Base-by-base conservation (phyloP, 2,329 filamentous ascomycete genomes). In the Paramyrothecium roridum region DNA sequence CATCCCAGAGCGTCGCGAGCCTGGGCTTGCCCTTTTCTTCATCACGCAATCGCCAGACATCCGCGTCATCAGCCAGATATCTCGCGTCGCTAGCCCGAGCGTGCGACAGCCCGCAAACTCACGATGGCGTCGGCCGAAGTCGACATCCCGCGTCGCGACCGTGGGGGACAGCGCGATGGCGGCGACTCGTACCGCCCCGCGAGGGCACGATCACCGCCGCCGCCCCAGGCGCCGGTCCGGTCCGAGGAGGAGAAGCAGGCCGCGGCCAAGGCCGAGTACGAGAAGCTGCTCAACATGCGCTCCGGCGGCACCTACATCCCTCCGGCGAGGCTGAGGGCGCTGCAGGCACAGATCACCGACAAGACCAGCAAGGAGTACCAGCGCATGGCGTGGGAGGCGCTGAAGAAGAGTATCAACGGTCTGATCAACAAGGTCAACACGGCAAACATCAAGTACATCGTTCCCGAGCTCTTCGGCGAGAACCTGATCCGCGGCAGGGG, bases 351-450 rank as follows among this genome's bases (percentile, higher is more conserved):
- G 74, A 96, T 99, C 72, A 97, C 92, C 59, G 95, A 99, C 76
- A 96, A 96, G 80, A 87, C 84, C 54, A 96, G 88, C 73, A 96
- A 96, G 74, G 95, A 98, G 76, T 98, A 96, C 70, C 95, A 98
- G 81, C 90, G 95, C 65, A 96, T 99, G 91, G 92, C 93, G 10
- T 99, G 95, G 95, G 95, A 99, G 74, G 93, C 93, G 13, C 78
- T 99, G 67, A 99, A 99, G 79, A 99, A 99, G 80, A 95, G 90
- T 50, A 96, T 99, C 76, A 98, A 99, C 70, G 95, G 95, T 65
- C 78, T 99, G 61, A 96, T 99, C 81, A 99, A 99, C 82, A 99
- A 99, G 79, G 90, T 97, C 79, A 98, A 98, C 74, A 90, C 93
- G 54, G 91, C 90, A 34, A 99, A 99, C 73, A 98, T 99, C 81